Evolutionary conservation across 1,284 basidiomycete species (phyloP).

Genomic region (Heterobasidion annosum): DNA sequence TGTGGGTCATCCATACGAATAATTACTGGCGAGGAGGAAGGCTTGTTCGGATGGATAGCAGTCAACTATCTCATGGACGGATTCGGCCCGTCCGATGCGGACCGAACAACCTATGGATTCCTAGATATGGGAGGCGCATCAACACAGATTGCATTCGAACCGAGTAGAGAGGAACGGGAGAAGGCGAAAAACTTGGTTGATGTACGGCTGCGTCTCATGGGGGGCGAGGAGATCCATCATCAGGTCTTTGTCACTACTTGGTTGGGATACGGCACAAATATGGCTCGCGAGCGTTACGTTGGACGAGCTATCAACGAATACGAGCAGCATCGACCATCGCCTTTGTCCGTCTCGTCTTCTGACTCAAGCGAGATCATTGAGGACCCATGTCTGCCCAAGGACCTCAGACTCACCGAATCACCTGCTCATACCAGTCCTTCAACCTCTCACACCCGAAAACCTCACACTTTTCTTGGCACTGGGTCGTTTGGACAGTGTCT

Average conservation of each 20-base stretch:
- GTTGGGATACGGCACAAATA: constrained; percentile 97
- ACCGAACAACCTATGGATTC: constrained; percentile 88
- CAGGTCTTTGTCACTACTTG: constrained; percentile 97
- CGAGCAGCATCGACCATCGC: constrained; percentile 28
- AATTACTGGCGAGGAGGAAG: constrained; percentile 97
- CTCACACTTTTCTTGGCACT: constrained; percentile 73
- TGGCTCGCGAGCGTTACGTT: constrained; percentile 89
- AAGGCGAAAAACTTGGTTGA: constrained; percentile 63
- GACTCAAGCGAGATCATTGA: constrained; percentile 35
- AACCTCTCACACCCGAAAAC: constrained; percentile 32
- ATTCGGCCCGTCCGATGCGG: constrained; percentile 57
- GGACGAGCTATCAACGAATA: constrained; percentile 53
- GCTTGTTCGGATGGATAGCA: constrained; percentile 97
- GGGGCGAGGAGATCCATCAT: constrained; percentile 83
- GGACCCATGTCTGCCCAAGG: constrained; percentile 88
- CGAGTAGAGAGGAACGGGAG: constrained; percentile 43
- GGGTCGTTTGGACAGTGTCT: constrained; percentile 90
- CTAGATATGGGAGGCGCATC: constrained; percentile 99
- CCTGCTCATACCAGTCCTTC: constrained; percentile 33
- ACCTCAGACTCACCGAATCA: constrained; percentile 50
- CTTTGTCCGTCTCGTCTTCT: constrained; percentile 11
- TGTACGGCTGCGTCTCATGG: constrained; percentile 75
- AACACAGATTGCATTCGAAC: constrained; percentile 97
- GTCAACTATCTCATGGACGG: constrained; percentile 99
- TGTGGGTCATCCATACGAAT: constrained; percentile 90